Base-by-base conservation (phyloP, 345 rosid genomes). In the Eucalyptus fibrosa region DNA sequence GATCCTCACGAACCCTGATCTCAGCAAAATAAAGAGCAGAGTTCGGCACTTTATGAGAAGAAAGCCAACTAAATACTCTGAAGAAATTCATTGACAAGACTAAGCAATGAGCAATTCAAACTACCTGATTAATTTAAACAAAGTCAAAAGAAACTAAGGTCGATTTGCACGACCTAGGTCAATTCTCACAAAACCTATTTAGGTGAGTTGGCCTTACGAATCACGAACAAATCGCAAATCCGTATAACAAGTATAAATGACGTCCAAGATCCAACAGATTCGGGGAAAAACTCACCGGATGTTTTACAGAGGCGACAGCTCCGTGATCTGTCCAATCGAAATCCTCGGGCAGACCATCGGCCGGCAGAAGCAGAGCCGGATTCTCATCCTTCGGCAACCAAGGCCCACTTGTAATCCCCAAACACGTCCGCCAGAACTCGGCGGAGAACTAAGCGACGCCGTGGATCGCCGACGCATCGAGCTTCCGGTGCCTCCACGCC, bases 271-370 rank as follows among this genome's bases (percentile, higher is more conserved):
- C 77, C 50, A 32, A 44, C 80, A 30, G 7, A 82, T 6, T 42
- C 7, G 50, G 60, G 13, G 16, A n/a, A 2, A 26, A 30, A 12
- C 45, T 44, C 49, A 96, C 99, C 98, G 97, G 99, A 87, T 97
- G 93, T 89, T 96, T 98, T 24, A 96, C 95, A 59, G 95, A 90
- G 26, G 98, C 83, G 18, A 98, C 99, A 5, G 98, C 99, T 10
- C 99, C 99, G 26, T 81, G 94, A 82, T 97, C 98, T 92, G 96
- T 95, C 98, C 99, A 98, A 60, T 96, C 98, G 93, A 98, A 95
- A 83, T 96, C 98, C 88, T 90, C 93, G 2, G 99, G 97, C 89
- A 97, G 92, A 37, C 93, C 93, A 24, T 92, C 93, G 2, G 98
- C 95, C 24, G 99, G 99, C 87, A 98, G 91, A 87, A 98, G 93